Evolutionary conservation across 805 yeast species (phyloP), one percentile per base, ranked within the genome.

Genomic region (Ogataea zsoltii): DNA sequence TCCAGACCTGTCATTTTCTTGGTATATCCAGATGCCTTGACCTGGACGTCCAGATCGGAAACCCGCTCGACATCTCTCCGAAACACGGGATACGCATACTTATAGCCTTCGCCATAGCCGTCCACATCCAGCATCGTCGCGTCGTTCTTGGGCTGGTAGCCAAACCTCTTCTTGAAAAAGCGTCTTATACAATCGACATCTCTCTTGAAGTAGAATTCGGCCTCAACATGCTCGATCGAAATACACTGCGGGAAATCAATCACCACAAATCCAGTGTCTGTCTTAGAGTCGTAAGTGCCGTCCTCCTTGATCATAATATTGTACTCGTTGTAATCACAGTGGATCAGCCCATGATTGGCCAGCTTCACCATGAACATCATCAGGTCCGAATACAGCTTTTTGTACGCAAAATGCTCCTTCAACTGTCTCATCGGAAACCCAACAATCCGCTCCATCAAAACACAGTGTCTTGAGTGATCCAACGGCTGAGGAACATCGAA

Each of bases 191-290:
- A 91, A 46, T 88, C 87, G 18, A 94, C 95, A 68, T 94, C 99
- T 69, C 99, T 78, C 56, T 88, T 80, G 66, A 94, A 94, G 65
- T 88, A 91, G 46, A 75, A 78, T 51, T 84, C 84, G 6, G 98
- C 97, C 63, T 94, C 97, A 3, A 72, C 75, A 62, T 94, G 99
- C 54, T 86, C 91, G 37, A 88, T 87, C 17, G 97, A 88, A 14
- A 94, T 86, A 80, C 97, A 92, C 68, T 94, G 99, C 3, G 99
- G 99, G 74, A 94, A 94, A 74, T 94, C 99, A 58, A 94, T 92
- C 21, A 94, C 96, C 16, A 91, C 85, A 58, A 90, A 88, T 40
- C 88, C 94, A 34, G 70, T 68, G 44, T 82, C 88, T 46, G 68
- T 69, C 15, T 73, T 60, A 14, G 69, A 68, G 15, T 74, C 77